Percentiles rank a stretch among this genome's conserved stretches.
phyloP scores from a whole-genome alignment of 345 rosid species.

The Populus alba region DNA sequence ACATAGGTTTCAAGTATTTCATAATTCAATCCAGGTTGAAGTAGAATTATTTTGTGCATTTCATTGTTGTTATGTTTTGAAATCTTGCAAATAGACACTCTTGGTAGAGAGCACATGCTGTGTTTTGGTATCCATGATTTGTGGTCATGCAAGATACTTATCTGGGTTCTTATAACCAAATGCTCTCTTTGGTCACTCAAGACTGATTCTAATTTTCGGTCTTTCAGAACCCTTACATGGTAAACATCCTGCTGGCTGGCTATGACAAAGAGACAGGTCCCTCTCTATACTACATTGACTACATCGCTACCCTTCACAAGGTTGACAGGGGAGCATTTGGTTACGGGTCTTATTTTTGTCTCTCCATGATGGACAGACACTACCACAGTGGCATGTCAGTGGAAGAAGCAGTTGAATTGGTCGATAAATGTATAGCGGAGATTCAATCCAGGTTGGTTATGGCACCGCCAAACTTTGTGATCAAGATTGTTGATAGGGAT shows the following conservation, averaged over 20 bases:
- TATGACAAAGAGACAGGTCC: slow-evolving; percentile 92
- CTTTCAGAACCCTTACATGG: slow-evolving; percentile 74
- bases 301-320: slow-evolving; percentile 94
- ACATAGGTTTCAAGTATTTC: background rate
- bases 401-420: slow-evolving; percentile 78
- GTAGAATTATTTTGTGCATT: background rate
- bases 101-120: background rate
- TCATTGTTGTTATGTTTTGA: background rate
- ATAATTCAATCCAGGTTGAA: background rate
- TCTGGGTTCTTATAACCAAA: background rate
- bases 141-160: background rate
- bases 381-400: slow-evolving; percentile 85
- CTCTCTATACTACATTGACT: slow-evolving; percentile 89
- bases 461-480: slow-evolving; percentile 92
- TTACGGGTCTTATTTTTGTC: slow-evolving; percentile 84
- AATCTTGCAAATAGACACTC: background rate
- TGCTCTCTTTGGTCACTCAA: background rate
- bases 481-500: slow-evolving; percentile 90
- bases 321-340: slow-evolving; percentile 96
- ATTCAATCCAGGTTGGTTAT: slow-evolving; percentile 84
- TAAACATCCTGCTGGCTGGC: slow-evolving; percentile 92
- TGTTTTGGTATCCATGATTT: background rate
- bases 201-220: background rate
- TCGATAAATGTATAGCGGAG: slow-evolving; percentile 87
- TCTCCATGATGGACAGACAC: slow-evolving; percentile 93